A percentile compares a stretch with the other conserved stretches of the same genome.
Evolutionary conservation across 2,329 filamentous ascomycete species (phyloP).

Genomic region (Paraphaeosphaeria sporulosa): DNA sequence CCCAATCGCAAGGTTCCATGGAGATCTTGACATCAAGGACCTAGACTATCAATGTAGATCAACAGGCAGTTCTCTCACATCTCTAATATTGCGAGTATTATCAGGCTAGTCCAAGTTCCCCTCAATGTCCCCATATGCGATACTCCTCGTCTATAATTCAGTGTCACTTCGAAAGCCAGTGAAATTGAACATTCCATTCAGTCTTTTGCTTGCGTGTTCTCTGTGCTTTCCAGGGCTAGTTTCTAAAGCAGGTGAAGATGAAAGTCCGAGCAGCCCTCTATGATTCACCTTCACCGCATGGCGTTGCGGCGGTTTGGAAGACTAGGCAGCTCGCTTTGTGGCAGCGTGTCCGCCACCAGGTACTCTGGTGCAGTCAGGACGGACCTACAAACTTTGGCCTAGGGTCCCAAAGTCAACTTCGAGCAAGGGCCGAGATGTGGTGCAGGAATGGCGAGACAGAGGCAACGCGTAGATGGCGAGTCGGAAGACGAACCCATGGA

Average conservation of each 20-base stretch:
- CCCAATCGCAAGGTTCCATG: too few relatives aligned
- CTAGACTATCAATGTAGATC: background rate
- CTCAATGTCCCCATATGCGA: background rate
- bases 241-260: background rate
- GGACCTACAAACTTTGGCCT: background rate
- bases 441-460: background rate
- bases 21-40: background rate
- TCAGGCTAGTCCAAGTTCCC: background rate
- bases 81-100: background rate
- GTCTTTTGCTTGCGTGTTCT: background rate
- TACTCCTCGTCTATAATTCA: background rate
- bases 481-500: background rate
- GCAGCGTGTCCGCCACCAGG: background rate
- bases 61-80: background rate
- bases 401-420: background rate
- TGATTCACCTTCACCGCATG: background rate
- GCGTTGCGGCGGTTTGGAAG: conserved; percentile 13
- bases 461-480: background rate
- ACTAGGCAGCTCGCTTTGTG: background rate
- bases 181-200: background rate
- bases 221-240: background rate
- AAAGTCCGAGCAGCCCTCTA: background rate
- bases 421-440: background rate
- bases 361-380: background rate
- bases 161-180: background rate